Evolutionary conservation across 805 yeast genomes (phyloP), one percentile per base, ranked within the genome.

Genomic region (Hanseniaspora singularis): DNA sequence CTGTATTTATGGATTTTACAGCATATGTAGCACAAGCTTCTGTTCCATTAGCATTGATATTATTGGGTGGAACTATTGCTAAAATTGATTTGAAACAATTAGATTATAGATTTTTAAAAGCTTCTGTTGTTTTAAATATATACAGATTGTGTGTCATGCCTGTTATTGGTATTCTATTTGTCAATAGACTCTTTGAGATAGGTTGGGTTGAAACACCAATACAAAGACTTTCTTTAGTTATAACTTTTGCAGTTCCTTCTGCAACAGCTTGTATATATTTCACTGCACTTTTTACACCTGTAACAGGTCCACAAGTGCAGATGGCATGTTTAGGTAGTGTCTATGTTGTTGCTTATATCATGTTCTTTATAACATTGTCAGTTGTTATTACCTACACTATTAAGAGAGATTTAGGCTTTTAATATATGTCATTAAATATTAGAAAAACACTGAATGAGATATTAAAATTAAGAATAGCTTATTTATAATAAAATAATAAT

Each of bases 51-150:
- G 97, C 96, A 0, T 66, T 89, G 51, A 60, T 85, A 38, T 57
- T 89, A 50, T 62, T 89, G 24, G 97, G 97, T 1, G 95, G 89
- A 15, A 86, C 95, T 1, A 76, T 89, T 34, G 82, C 95, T 1
- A 66, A 96, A 40, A 69, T 89, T 43, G 65, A 75, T 51, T 61
- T 87, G 18, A 67, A 65, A 6, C 56, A 66, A 4, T 64, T 87
- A 54, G 85, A 88, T 1, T 57, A 61, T 9, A 86, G 83, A 2
- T 78, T 79, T 52, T 57, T 71, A 58, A 73, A 75, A 54, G 73
- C 84, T 0, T 77, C 85, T 0, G 54, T 77, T 2, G 62, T 70
- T 46, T 64, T 87, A 57, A 72, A 81, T 0, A 47, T 71, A 0
- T 60, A 74, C 30, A 71, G 89, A 52, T 65, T 88, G 28, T 72